phyloP scores from a whole-genome alignment of 2,329 filamentous ascomycete genomes.

The Arachnomyces sp. region DNA sequence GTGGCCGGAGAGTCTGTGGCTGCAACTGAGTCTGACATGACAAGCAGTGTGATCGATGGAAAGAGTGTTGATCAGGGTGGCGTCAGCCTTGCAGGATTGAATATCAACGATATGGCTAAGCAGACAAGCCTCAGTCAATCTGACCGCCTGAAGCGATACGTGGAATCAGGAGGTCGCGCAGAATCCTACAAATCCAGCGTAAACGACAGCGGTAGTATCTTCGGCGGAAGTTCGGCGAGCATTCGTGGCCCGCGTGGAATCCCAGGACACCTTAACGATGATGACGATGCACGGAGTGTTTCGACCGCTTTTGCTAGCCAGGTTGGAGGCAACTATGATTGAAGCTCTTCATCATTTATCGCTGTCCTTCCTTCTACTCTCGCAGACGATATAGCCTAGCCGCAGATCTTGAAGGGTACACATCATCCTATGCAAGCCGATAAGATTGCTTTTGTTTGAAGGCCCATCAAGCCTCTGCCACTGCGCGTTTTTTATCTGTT shows the following conservation, averaged over 20 bases:
- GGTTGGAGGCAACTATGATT: conserved; percentile 62
- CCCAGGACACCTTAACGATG: conserved; percentile 45
- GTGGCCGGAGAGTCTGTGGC: conserved; percentile 88
- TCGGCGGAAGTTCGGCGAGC: conserved; percentile 51
- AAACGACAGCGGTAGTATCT: conserved; percentile 57
- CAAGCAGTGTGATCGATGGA: conserved; percentile 66
- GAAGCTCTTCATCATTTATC: conserved; percentile 23
- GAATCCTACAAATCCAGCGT: conserved; percentile 45
- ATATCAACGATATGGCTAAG: conserved; percentile 63
- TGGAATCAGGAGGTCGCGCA: conserved; percentile 71
- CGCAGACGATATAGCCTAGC: no score
- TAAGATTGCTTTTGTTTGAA: no score
- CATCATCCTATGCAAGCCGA: no score
- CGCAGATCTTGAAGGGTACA: no score
- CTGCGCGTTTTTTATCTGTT: no score
- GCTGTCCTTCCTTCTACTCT: no score
- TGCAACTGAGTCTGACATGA: conserved; percentile 82
- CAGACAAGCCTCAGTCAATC: conserved; percentile 69
- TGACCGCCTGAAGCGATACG: conserved; percentile 88
- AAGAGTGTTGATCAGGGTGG: conserved; percentile 72
- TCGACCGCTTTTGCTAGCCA: conserved; percentile 97
- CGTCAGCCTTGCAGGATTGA: conserved; percentile 79
- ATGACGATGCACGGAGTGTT: conserved; percentile 93
- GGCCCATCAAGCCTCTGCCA: no score
- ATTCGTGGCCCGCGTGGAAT: conserved; percentile 41